A percentile compares a stretch with the other conserved stretches of the same genome.
These are phyloP conservation scores for Copromyces sp. DNA, from an alignment of 495 filamentous ascomycete species.

Conservation along the genomic window DNA sequence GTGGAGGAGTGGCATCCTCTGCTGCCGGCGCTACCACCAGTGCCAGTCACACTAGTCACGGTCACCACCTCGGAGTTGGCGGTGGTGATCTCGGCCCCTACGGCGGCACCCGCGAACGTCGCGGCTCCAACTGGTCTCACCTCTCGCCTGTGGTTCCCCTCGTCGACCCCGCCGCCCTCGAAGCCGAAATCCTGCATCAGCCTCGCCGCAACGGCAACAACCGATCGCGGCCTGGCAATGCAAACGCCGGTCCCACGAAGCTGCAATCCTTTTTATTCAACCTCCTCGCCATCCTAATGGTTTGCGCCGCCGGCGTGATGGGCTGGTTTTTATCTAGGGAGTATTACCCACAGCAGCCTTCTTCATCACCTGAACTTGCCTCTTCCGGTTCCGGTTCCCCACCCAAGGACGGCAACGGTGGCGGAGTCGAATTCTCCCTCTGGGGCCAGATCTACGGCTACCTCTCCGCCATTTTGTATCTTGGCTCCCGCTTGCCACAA, in stretches of 20 bases:
- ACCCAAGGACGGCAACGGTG: slow-evolving; percentile 7
- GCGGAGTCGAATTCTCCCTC: slow-evolving; percentile 25
- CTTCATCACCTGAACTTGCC: background rate
- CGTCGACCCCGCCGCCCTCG: slow-evolving; percentile 26
- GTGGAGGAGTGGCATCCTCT: background rate
- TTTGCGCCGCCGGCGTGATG: slow-evolving; percentile 68
- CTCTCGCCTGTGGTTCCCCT: slow-evolving; percentile 75
- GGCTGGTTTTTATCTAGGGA: slow-evolving; percentile 70
- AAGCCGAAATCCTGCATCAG: background rate
- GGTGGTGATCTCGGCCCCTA: background rate
- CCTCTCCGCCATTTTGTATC: slow-evolving; percentile 76
- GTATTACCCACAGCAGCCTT: slow-evolving; percentile 13
- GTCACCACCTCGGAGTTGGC: background rate
- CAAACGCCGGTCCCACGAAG: slow-evolving; percentile 23
- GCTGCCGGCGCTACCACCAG: background rate
- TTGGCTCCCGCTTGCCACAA: slow-evolving; percentile 80
- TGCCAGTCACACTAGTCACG: background rate
- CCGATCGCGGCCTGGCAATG: slow-evolving; percentile 9
- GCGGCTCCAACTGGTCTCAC: slow-evolving; percentile 41
- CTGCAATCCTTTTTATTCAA: slow-evolving; percentile 63
- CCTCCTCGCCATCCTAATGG: slow-evolving; percentile 57
- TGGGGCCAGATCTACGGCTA: slow-evolving; percentile 83
- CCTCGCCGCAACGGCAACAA: background rate
- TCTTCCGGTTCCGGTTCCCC: background rate
- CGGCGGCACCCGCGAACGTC: slow-evolving; percentile 29